Evolutionary conservation across 1,139 yeast genomes (phyloP), one percentile per base, ranked within the genome.

Genomic region (Magnusiomyces paraingens): DNA sequence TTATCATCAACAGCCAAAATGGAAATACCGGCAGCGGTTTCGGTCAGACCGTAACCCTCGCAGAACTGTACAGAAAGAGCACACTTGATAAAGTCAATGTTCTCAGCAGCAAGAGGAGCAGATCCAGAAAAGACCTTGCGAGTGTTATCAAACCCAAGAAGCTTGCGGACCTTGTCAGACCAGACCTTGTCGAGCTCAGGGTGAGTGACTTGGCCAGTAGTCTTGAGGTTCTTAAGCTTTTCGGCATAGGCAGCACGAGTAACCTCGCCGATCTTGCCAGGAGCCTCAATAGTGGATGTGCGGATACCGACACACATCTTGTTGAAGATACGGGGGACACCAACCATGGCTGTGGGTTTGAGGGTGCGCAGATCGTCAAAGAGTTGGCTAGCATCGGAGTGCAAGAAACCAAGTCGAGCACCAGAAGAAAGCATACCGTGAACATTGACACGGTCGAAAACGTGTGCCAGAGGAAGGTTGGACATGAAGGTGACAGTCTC

Each of bases 1-100:
- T 79, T 74, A 44, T 77, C 78, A 40, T 75, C 68, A 55, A 80
- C 80, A 53, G 68, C 70, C 17, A 80, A 68, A 38, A 78, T 62
- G 51, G 78, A 72, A 52, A 81, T 66, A 14, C 89, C 90, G 2
- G 88, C 86, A 68, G 82, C 81, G 1, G 86, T 73, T 66, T 86
- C 94, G 2, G 93, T 86, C 57, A 84, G 72, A 1, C 94, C 94
- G 66, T 85, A 86, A 21, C 94, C 94, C 68, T 86, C 90, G 40
- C 73, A 67, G 53, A 85, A 65, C 22, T 84, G 84, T 54, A 78
- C 66, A 52, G 79, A 80, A 44, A 86, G 73, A 1, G 83, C 76
- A 12, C 83, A 79, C 63, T 79, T 81, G 63, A 86, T 69, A 65
- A 84, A 86, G 52, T 73, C 68, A 49, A 83, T 70, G 6, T 88